Evolutionary conservation across 176 grass and related monocot species (phyloP), one percentile per base, ranked within the genome.

Genomic region (Eleusine coracana): DNA sequence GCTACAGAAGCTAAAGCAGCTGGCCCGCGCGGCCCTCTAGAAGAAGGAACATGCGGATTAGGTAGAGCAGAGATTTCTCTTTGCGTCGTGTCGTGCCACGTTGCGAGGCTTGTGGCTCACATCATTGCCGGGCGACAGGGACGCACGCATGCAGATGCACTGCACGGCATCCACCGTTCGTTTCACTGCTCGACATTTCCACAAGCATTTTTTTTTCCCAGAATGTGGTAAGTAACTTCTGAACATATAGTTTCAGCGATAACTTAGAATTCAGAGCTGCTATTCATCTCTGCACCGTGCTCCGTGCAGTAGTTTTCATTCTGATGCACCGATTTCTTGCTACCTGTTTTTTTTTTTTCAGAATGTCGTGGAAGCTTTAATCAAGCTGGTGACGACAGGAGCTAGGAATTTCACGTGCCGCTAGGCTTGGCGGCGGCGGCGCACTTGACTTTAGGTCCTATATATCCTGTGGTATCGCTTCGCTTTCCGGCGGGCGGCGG

Each of bases 21-120:
- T 17, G 14, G 50, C 50, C 50, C 50, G 50, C 10, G 72, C 18
- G 81, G 71, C 21, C 29, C 21, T 84, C 75, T 79, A 74, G 86
- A 73, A 74, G 86, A 73, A 67, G 86, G 14, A 74, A 39, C 59
- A 68, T 16, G 52, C 52, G 21, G 52, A 3, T 73, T 78, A 50
- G 74, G 80, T 76, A 75, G 28, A 50, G 64, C 21, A 29, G 28
- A 67, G 80, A 67, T 65, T 17, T n/a, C 48, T 21, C 58, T 12
- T 49, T 17, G 74, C 28, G 10, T 46, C 10, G 44, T 21, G 2
- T 75, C 27, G 60, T 73, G 81, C 87, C 87, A 84, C 81, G 87
- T 88, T 8, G 17, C 20, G 38, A 31, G 11, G 20, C 41, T 48
- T 62, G 3, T 80, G 55, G 39, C 50, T 72, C 71, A 56, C 56